Base-by-base conservation (phyloP, 2,329 filamentous ascomycete genomes). In the Trichophyton rubrum region DNA sequence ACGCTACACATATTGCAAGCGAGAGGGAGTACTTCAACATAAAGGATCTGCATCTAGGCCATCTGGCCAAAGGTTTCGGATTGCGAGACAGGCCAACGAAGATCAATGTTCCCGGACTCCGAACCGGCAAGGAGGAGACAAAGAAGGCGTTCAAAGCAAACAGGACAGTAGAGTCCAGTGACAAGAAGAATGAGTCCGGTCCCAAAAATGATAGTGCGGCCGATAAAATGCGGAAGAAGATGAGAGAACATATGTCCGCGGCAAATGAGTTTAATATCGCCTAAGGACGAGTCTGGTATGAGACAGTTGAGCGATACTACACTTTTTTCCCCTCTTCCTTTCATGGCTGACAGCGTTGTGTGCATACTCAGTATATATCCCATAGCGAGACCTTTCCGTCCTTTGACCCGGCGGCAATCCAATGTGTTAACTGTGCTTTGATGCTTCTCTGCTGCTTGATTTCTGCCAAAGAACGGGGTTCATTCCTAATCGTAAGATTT, bases 311-410 rank as follows among this genome's bases (percentile, higher is more conserved):
- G 17, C 11, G 35, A 43, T 22, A n/a, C 15, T 41, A 13, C 40
- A 2, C 6, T 2, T 17, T 2, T 17, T 17, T 17, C 6, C 7
- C 40, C n/a, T 43, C 38, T 5, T 38, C 5, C 27, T 24, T 24
- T 57, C 55, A 22, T 30, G 22, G 27, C 7, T 57, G 35, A 57
- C 20, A 57, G 60, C 60, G 62, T 49, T 61, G 68, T 70, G 65
- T 33, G 59, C 57, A 8, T 58, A 22, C 59, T n/a, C 20, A 91
- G 72, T 93, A 99, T 62, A 97, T 85, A 75, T 96, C 89, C 93
- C 93, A 99, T 66, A 99, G 76, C 70, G 90, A 95, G 64, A 97
- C 84, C 72, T 95, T 96, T 17, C 92, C 93, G 75, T 97, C 93
- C 72, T 97, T 99, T 60, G 89, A 88, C 1, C 93, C 93, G 0